Evolutionary conservation across 306 rosid species (phyloP).

Genomic region (Calophaca sinica): DNA sequence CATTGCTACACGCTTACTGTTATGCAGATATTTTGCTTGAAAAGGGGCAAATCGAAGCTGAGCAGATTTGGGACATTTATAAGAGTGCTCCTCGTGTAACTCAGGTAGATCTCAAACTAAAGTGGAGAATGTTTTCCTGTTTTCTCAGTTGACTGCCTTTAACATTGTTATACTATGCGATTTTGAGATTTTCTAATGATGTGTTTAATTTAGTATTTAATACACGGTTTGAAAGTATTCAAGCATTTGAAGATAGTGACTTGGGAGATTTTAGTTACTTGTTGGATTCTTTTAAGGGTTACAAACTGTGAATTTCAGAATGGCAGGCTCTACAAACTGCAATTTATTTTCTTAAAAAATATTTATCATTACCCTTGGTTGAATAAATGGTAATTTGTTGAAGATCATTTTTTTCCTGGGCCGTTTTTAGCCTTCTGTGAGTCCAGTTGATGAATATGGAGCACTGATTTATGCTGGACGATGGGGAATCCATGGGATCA

Average conservation of each 20-base stretch:
- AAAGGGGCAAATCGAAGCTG: slow-evolving; percentile 76
- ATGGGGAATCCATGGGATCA: slow-evolving; percentile 89
- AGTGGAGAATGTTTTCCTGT: slow-evolving; percentile 37
- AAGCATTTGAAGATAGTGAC: slow-evolving; percentile 25
- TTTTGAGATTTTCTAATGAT: slow-evolving; percentile 31
- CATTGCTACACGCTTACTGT: slow-evolving; percentile 42
- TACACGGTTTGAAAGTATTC: slow-evolving; percentile 17
- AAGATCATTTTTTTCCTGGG: slow-evolving; percentile 6
- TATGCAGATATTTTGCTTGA: slow-evolving; percentile 90
- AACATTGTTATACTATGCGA: slow-evolving; percentile 1
- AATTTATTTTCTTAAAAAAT: not conserved
- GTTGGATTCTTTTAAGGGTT: slow-evolving; percentile 19
- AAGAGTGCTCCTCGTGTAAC: slow-evolving; percentile 66
- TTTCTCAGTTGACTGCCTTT: slow-evolving; percentile 12
- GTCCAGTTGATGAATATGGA: slow-evolving; percentile 89
- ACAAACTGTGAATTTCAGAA: slow-evolving; percentile 33
- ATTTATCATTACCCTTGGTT: slow-evolving; percentile 20
- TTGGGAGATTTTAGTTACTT: slow-evolving; percentile 12
- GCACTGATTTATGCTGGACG: slow-evolving; percentile 90
- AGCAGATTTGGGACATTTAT: slow-evolving; percentile 85
- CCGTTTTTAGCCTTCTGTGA: slow-evolving; percentile 74
- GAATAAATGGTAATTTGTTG: slow-evolving; percentile 38
- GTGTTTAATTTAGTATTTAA: slow-evolving; percentile 5
- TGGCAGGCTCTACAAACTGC: slow-evolving; percentile 3
- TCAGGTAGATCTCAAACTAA: slow-evolving; percentile 65